phyloP scores from a whole-genome alignment of 106 monocot species.

The Platanthera guangdongensis region DNA sequence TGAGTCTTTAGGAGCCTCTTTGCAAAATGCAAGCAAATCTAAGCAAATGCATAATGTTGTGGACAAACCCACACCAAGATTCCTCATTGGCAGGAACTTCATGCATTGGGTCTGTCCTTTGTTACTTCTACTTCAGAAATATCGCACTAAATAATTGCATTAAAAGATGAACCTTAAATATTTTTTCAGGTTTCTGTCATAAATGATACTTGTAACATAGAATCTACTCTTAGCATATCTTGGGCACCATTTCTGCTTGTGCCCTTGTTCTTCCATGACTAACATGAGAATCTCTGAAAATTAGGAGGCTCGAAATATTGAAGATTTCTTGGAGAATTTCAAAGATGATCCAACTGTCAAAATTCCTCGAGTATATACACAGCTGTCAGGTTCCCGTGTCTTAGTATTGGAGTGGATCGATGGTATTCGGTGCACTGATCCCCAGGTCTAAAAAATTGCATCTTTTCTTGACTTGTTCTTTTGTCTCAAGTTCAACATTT shows the following conservation, averaged over 20 bases:
- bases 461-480: neutral
- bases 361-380: constrained; percentile 89
- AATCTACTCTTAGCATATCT: neutral
- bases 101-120: too few species aligned
- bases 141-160: too few species aligned
- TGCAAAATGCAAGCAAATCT: too few species aligned
- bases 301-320: constrained; percentile 93
- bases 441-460: constrained; percentile 43
- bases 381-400: constrained; percentile 77
- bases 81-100: too few species aligned
- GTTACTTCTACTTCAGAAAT: too few species aligned
- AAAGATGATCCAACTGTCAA: constrained; percentile 93
- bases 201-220: constrained; percentile 6
- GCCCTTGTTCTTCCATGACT: neutral
- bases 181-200: neutral
- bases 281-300: neutral
- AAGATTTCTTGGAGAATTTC: constrained; percentile 97
- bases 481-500: neutral
- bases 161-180: neutral
- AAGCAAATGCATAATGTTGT: too few species aligned
- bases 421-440: constrained; percentile 91
- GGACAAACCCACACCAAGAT: too few species aligned
- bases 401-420: constrained; percentile 99
- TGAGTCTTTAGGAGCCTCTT: too few species aligned
- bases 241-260: neutral